These are phyloP conservation scores for Patellaria atrata DNA, from an alignment of 495 filamentous ascomycete species.

Conservation along the genomic window DNA sequence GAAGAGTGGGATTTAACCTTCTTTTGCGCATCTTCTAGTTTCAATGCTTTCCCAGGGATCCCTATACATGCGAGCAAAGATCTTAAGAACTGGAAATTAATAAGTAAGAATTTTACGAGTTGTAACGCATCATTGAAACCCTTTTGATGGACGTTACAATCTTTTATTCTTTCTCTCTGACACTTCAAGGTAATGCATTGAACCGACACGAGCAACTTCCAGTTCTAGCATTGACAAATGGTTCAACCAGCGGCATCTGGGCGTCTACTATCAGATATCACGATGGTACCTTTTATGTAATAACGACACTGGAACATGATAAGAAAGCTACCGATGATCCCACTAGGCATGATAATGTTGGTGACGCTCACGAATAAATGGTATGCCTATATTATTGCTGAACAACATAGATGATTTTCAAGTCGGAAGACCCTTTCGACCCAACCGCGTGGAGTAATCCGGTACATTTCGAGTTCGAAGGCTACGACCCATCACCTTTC, in stretches of 20 bases:
- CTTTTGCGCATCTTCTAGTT: slow-evolving; percentile 39
- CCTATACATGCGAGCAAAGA: slow-evolving; percentile 39
- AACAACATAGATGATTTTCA: slow-evolving; percentile 12
- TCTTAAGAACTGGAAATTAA: slow-evolving; percentile 37
- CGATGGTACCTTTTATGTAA: slow-evolving; percentile 21
- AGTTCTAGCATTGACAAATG: slow-evolving; percentile 7
- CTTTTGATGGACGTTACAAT: not conserved
- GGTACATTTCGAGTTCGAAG: slow-evolving; percentile 23
- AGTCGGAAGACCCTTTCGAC: slow-evolving; percentile 14
- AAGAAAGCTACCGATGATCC: slow-evolving; percentile 8
- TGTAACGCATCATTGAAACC: slow-evolving; percentile 1
- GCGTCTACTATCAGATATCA: slow-evolving; percentile 18
- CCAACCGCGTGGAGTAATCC: slow-evolving; percentile 27
- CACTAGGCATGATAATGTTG: slow-evolving; percentile 13
- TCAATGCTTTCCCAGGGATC: slow-evolving; percentile 40
- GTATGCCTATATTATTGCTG: not conserved
- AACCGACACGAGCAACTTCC: slow-evolving; percentile 17
- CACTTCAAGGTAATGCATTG: slow-evolving; percentile 11
- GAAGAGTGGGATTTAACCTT: slow-evolving; percentile 34
- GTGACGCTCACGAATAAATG: not conserved
- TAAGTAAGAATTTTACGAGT: slow-evolving; percentile 25
- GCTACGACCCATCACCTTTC: slow-evolving; percentile 33
- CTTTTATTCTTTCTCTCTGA: not conserved
- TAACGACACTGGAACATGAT: slow-evolving; percentile 19
- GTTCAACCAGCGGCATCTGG: slow-evolving; percentile 21